Evolutionary conservation across 345 rosid genomes (phyloP).

Genomic region (Eucalyptus tenuipes): DNA sequence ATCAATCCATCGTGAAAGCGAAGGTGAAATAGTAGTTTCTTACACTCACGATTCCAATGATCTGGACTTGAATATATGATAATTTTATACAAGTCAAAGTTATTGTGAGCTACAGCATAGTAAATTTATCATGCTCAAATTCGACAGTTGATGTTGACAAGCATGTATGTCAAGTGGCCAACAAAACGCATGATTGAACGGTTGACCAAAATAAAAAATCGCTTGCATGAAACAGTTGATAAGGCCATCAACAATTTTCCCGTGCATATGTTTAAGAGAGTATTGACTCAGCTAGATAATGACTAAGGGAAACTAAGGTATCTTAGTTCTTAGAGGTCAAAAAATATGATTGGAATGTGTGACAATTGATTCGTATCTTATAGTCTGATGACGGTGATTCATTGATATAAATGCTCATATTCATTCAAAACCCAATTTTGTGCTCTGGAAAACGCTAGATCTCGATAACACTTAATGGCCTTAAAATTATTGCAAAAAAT

Average conservation of each 20-base stretch:
- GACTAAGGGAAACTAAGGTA: neutral
- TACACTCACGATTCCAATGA: accelerated
- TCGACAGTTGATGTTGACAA: neutral
- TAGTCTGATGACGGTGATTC: neutral
- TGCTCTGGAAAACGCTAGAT: neutral
- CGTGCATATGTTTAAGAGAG: neutral
- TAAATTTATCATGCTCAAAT: neutral
- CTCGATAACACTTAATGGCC: neutral
- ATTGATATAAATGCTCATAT: neutral
- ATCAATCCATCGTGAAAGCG: neutral
- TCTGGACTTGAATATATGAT: neutral
- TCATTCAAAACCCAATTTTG: neutral
- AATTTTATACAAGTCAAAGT: neutral
- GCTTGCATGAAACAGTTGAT: accelerated
- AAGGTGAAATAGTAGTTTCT: neutral
- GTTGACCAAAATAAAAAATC: neutral
- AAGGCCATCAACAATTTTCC: neutral
- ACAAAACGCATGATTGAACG: neutral
- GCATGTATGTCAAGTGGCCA: neutral
- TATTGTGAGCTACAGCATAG: accelerated
- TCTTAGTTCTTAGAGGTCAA: neutral
- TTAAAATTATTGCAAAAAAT: neutral
- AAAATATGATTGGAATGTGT: neutral
- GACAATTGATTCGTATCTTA: accelerated
- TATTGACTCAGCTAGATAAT: neutral